Percentiles rank a stretch among this genome's conserved stretches.
Conservation (phyloP, 345 rosid genomes). For the Lepidium aucheri region DNA sequence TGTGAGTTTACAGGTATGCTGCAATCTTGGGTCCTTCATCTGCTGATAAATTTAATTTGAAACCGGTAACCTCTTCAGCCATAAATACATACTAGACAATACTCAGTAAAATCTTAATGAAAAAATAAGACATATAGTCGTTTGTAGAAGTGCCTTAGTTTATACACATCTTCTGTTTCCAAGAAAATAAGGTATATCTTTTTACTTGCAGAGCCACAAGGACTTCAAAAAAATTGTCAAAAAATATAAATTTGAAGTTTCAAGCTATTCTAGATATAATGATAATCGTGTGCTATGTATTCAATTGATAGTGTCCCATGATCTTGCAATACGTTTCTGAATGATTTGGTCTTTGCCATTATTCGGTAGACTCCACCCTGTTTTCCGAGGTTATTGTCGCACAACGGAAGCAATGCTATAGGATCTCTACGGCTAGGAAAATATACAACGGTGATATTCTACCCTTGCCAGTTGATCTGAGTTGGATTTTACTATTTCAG, state of each 20-base stretch:
- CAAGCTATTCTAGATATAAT: neutral
- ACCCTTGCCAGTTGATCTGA: slow-evolving; percentile 14
- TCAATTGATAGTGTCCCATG: neutral
- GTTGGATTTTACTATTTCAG: neutral
- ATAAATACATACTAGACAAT: neutral
- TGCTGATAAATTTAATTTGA: slow-evolving; percentile 37
- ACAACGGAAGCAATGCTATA: slow-evolving; percentile 34
- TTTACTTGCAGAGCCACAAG: neutral
- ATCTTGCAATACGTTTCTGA: neutral
- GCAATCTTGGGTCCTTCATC: slow-evolving; percentile 74
- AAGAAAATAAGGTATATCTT: neutral
- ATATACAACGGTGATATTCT: slow-evolving; percentile 46
- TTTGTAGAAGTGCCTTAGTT: neutral
- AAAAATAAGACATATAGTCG: neutral
- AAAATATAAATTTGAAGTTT: neutral
- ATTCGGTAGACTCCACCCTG: slow-evolving; percentile 60
- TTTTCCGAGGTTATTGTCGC: slow-evolving; percentile 52
- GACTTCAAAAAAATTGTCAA: neutral
- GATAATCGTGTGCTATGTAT: neutral
- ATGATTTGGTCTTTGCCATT: slow-evolving; percentile 8
- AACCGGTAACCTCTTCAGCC: slow-evolving; percentile 44
- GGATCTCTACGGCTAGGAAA: slow-evolving; percentile 70
- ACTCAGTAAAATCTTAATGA: neutral
- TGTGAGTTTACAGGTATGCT: slow-evolving; percentile 52
- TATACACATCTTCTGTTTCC: neutral